These are phyloP conservation scores for Moesziomyces antarcticus DNA, from an alignment of 1,284 basidiomycete genomes.

Conservation along the genomic window DNA sequence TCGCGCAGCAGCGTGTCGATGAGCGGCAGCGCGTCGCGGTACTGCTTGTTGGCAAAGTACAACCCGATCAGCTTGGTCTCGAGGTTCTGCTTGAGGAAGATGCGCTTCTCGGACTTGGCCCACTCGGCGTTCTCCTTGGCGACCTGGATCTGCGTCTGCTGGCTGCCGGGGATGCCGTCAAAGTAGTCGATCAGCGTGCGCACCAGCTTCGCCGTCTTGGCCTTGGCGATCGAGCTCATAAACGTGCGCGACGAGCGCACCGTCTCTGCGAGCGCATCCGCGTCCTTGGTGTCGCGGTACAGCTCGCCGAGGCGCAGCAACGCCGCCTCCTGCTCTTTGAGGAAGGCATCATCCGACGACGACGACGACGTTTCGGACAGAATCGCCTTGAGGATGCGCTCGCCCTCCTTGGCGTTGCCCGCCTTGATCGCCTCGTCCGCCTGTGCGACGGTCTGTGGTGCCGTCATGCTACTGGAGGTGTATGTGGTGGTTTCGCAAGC, in stretches of 20 bases:
- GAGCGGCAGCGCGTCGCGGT: slow-evolving; percentile 81
- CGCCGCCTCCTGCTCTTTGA: slow-evolving; percentile 86
- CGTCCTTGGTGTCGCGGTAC: slow-evolving; percentile 86
- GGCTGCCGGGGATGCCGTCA: slow-evolving; percentile 78
- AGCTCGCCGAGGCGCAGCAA: slow-evolving; percentile 87
- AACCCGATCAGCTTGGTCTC: slow-evolving; percentile 88
- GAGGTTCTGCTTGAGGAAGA: slow-evolving; percentile 93
- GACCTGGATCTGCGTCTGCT: slow-evolving; percentile 84
- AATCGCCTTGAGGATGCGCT: slow-evolving; percentile 61
- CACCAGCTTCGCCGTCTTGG: slow-evolving; percentile 92
- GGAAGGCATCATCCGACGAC: slow-evolving; percentile 72
- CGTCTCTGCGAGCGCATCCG: slow-evolving; percentile 84
- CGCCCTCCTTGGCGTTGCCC: slow-evolving; percentile 51
- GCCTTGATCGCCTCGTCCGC: slow-evolving; percentile 60
- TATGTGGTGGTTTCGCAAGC: not conserved
- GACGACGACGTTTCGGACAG: slow-evolving; percentile 41
- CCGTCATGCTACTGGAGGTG: slow-evolving; percentile 20
- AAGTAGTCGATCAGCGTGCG: slow-evolving; percentile 93
- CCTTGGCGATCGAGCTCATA: slow-evolving; percentile 94
- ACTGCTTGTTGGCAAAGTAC: slow-evolving; percentile 81
- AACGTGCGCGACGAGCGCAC: slow-evolving; percentile 87
- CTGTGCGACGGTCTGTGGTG: slow-evolving; percentile 53
- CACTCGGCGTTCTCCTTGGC: slow-evolving; percentile 91
- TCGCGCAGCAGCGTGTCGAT: slow-evolving; percentile 89
- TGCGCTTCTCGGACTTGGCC: slow-evolving; percentile 90